These are phyloP conservation scores for Malus orientalis DNA, from an alignment of 306 rosid genomes.

Conservation along the genomic window DNA sequence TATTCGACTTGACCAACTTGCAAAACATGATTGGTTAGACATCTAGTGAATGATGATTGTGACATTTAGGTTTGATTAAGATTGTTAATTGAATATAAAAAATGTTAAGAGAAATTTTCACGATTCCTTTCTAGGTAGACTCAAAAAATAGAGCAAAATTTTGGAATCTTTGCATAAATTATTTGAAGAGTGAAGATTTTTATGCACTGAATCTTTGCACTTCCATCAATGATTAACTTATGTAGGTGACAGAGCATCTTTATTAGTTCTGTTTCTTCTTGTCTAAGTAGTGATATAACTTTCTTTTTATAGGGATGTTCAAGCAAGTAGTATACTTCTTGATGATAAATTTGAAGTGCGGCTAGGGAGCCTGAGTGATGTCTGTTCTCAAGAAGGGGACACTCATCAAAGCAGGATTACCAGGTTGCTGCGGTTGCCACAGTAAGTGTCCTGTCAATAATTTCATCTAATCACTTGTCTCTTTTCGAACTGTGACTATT, in stretches of 20 bases:
- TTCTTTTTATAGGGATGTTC: constrained; percentile 70
- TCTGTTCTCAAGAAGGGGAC: constrained; percentile 79
- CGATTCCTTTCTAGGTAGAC: not conserved
- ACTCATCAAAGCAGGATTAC: constrained; percentile 71
- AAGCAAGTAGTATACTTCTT: constrained; percentile 90
- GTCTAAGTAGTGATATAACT: constrained; percentile 19
- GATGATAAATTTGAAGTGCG: constrained; percentile 96
- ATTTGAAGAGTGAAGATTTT: not conserved
- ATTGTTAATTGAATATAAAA: not conserved
- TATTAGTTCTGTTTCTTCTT: not conserved
- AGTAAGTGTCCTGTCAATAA: constrained; percentile 31
- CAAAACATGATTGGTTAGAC: not conserved
- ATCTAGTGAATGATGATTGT: not conserved
- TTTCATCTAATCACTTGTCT: not conserved
- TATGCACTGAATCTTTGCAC: not conserved
- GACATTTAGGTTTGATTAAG: not conserved
- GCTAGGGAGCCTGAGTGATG: constrained; percentile 80
- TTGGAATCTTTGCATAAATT: not conserved
- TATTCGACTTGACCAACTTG: not conserved
- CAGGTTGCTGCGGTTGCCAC: constrained; percentile 61
- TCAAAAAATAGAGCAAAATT: not conserved
- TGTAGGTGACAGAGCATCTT: not conserved
- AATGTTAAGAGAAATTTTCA: not conserved
- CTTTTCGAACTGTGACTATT: not conserved
- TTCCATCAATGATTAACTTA: not conserved